A percentile compares a stretch with the other conserved stretches of the same genome.
phyloP scores from a whole-genome alignment of 352 stramenopile genomes.

The Pythium rhizo-oryzae region DNA sequence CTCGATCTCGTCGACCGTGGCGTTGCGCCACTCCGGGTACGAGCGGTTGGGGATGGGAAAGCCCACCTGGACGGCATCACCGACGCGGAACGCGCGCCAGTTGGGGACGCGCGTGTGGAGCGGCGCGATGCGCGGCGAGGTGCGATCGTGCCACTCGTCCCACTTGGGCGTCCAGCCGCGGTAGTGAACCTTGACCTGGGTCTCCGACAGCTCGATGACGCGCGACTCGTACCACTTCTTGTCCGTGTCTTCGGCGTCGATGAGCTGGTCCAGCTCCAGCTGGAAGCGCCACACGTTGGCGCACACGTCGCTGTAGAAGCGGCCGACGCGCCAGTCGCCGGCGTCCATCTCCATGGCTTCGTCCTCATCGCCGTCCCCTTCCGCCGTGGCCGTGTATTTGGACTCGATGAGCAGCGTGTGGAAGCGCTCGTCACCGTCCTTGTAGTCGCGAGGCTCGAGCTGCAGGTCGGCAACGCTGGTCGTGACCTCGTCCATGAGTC shows the following conservation, averaged over 20 bases:
- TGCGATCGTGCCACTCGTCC: constrained; percentile 95
- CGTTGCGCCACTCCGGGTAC: constrained; percentile 70
- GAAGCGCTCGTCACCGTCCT: constrained; percentile 36
- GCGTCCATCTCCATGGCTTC: not conserved
- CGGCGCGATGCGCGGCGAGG: constrained; percentile 88
- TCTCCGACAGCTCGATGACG: constrained; percentile 35
- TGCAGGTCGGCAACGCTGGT: constrained; percentile 49
- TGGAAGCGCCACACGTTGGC: constrained; percentile 63
- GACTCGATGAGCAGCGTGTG: constrained; percentile 8
- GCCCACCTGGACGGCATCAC: constrained; percentile 58
- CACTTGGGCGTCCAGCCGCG: constrained; percentile 97
- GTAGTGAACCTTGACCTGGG: constrained; percentile 92
- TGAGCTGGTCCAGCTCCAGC: constrained; percentile 52
- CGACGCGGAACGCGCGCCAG: constrained; percentile 67
- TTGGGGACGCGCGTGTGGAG: constrained; percentile 88
- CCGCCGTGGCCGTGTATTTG: not conserved
- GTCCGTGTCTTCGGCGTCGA: constrained; percentile 78
- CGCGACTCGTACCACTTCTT: constrained; percentile 81
- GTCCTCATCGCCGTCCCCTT: not conserved
- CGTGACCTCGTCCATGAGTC: constrained; percentile 16
- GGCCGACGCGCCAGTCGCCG: constrained; percentile 49
- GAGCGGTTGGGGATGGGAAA: constrained; percentile 33
- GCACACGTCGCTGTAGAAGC: constrained; percentile 70
- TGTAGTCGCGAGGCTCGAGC: constrained; percentile 58
- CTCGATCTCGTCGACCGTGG: constrained; percentile 39